These are phyloP conservation scores for Pilaira anomala DNA, from an alignment of 192 early-diverging fungal genomes.

Conservation along the genomic window DNA sequence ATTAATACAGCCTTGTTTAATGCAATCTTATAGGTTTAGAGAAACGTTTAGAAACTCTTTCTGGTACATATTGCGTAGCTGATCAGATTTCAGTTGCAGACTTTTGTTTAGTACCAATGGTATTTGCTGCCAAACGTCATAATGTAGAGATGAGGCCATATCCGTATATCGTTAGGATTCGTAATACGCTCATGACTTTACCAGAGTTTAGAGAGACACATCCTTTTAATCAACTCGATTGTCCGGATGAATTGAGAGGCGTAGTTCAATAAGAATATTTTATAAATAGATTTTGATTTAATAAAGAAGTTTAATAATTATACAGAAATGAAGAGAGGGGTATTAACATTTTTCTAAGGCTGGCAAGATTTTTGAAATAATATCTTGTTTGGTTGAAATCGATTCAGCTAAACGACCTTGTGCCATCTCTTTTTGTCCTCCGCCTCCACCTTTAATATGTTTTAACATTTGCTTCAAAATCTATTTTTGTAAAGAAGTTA, in stretches of 20 bases:
- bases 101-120: constrained; percentile 74
- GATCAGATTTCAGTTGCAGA: constrained; percentile 85
- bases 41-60: constrained; percentile 54
- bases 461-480: constrained; percentile 42
- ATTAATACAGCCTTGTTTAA: background rate
- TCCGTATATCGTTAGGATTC: constrained; percentile 66
- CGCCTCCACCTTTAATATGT: constrained; percentile 46
- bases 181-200: constrained; percentile 50
- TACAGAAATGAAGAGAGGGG: too few species aligned
- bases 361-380: constrained; percentile 19
- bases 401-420: constrained; percentile 34
- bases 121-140: constrained; percentile 58
- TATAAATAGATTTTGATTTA: too few species aligned
- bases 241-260: constrained; percentile 49
- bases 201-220: constrained; percentile 65
- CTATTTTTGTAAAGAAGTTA: constrained; percentile 30
- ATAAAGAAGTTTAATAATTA: too few species aligned
- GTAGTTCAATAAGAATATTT: background rate
- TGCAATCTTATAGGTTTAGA: constrained; percentile 57
- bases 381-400: constrained; percentile 1
- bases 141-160: constrained; percentile 67
- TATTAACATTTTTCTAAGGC: constrained; percentile 20
- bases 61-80: constrained; percentile 76
- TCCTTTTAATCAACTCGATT: constrained; percentile 64
- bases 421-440: constrained; percentile 48